Conservation (phyloP, 2,329 filamentous ascomycete genomes). For the Aurifilum marmelostoma region DNA sequence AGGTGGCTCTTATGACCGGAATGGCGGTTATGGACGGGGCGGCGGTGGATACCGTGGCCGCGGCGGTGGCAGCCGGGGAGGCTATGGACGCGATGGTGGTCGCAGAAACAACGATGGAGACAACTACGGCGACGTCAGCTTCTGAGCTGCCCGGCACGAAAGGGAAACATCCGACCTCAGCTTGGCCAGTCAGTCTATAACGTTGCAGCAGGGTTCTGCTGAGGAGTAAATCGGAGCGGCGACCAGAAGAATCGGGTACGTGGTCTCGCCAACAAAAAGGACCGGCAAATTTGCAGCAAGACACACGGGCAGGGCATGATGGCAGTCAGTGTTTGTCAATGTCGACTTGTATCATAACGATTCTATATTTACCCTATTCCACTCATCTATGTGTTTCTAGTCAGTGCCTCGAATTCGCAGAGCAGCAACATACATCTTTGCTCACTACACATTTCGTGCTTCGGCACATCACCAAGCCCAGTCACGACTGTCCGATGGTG, state of each 20-base stretch:
- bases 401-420: background rate
- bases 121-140: background rate
- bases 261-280: background rate
- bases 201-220: background rate
- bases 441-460: background rate
- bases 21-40: background rate
- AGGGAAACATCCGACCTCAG: background rate
- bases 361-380: background rate
- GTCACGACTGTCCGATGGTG: background rate
- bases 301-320: background rate
- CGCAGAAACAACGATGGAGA: background rate
- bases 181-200: background rate
- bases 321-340: background rate
- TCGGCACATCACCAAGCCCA: background rate
- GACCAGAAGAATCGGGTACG: background rate
- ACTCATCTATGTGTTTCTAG: background rate
- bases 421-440: background rate
- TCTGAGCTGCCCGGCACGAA: background rate
- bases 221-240: background rate
- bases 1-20: background rate
- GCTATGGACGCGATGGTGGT: slow-evolving; percentile 3
- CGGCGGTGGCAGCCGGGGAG: background rate
- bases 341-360: background rate
- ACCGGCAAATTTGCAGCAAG: background rate
- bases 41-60: background rate